Base-by-base conservation (phyloP, 2,329 filamentous ascomycete genomes). In the Onygenales sp. region DNA sequence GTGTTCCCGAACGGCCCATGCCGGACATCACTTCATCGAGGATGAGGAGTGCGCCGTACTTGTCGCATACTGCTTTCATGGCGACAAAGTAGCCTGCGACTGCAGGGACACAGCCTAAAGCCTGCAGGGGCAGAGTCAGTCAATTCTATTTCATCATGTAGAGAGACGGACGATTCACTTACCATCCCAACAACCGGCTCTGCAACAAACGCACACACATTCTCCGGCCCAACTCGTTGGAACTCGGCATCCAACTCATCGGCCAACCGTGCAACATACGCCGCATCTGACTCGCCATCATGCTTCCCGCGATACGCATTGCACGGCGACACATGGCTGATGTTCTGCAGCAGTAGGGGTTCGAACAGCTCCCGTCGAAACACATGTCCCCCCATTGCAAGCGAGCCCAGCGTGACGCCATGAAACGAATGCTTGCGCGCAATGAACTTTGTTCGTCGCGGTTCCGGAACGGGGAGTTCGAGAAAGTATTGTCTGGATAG, bases 11-110 rank as follows among this genome's bases (percentile, higher is more conserved):
- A 6, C 81, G 74, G 6, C 81, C 81, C 71, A 80, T 78, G 2
- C 81, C 81, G 57, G 75, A 78, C 85, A 90, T 88, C 44, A 89
- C 77, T 64, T 92, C 88, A 61, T 93, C 89, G 0, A 92, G 70
- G 45, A 92, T 84, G n/a, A 93, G 73, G 0, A 93, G 77, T 0
- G 84, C 82, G 0, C 85, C 87, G 62, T 92, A 76, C 56, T 80
- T 81, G 51, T 85, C 78, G 64, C 88, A 93, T 1, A 93, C 73
- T 2, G 72, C 71, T 61, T 79, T 79, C 68, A 92, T 81, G 0
- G 84, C 85, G 50, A 74, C 70, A 49, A 91, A 81, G 59, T 93
- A 93, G 0, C 86, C 86, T 0, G 74, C 71, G 0, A 84, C 76
- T 0, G 84, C 73, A 0, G 83, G 78, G 0, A 88, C 82, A 60